Evolutionary conservation across 148 eudicot species (phyloP), one percentile per base, ranked within the genome.

Genomic region (Bassia scoparia): DNA sequence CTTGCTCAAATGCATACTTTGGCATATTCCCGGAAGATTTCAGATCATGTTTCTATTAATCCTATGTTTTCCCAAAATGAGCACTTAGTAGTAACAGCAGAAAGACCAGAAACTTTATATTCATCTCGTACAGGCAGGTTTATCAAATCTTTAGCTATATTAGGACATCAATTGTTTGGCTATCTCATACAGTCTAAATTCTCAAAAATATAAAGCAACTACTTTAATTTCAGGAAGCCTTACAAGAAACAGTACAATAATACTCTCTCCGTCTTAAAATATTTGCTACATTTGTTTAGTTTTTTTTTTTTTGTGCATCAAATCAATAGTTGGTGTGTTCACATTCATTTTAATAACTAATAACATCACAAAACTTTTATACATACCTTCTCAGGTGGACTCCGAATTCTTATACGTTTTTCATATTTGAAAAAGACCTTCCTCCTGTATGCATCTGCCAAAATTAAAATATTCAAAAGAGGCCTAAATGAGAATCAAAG

Each of bases 371-470:
- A 23, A 23, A 59, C 75, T 53, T 55, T 29, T 0, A 20, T 5
- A 41, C 26, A 75, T 88, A 93, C 98, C 98, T 93, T 93, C 78
- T 93, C 98, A 24, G 98, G 96, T 76, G 98, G 91, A 80, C 98
- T 93, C 49, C 90, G 78, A 77, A 81, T 81, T 64, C 98, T 81
- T 48, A 90, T 86, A 74, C 98, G 91, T 78, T 88, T 93, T 80
- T 93, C 98, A 73, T 93, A 93, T 78, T 93, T 88, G 62, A 93
- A 93, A 83, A 93, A 90, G 34, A 93, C 65, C 81, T 81, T 90
- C 84, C 91, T 90, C 86, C 98, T 87, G 69, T 62, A 93, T 44
- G 86, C 81, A 68, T 88, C 98, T 93, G 93, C 81, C 76, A 71
- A 23, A 75, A 54, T 33, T 55, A 48, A 81, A 70, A 18, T 24